Percentiles rank a stretch among this genome's conserved stretches.
phyloP scores from a whole-genome alignment of 331 rosid species.

The Telfairia occidentalis region DNA sequence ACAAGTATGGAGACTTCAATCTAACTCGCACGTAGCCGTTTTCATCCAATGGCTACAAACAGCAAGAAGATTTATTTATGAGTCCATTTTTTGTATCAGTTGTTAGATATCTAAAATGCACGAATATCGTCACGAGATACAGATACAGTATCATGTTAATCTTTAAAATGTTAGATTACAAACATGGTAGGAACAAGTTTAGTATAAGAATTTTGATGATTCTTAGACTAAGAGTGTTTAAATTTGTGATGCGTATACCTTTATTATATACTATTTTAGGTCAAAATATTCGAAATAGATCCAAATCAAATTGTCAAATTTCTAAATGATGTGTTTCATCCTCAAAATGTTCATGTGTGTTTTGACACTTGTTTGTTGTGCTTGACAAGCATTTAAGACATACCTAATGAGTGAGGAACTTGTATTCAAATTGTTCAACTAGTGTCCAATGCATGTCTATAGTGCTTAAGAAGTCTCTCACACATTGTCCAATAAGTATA shows the following conservation, averaged over 20 bases:
- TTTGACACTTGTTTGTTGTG: neutral
- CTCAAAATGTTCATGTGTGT: neutral
- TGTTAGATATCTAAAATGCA: too few species aligned
- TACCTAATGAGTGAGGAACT: too few species aligned
- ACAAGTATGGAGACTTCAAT: constrained; percentile 49
- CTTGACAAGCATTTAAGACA: neutral
- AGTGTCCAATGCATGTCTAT: neutral
- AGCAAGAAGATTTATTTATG: neutral
- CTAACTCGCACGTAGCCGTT: constrained; percentile 55
- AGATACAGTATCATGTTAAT: too few species aligned
- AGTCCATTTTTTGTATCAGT: too few species aligned
- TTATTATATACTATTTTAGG: too few species aligned
- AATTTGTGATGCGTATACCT: too few species aligned
- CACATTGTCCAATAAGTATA: neutral
- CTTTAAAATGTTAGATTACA: neutral
- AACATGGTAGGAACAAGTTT: neutral
- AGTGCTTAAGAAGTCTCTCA: neutral
- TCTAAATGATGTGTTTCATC: neutral
- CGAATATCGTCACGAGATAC: too few species aligned
- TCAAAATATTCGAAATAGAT: too few species aligned
- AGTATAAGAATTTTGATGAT: too few species aligned
- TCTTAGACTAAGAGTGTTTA: too few species aligned
- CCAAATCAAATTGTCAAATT: neutral
- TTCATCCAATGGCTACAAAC: constrained; percentile 53
- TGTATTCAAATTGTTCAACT: neutral